A percentile compares a stretch with the other conserved stretches of the same genome.
Conservation (phyloP, 352 stramenopile species). For the Phytophthora rubi region DNA sequence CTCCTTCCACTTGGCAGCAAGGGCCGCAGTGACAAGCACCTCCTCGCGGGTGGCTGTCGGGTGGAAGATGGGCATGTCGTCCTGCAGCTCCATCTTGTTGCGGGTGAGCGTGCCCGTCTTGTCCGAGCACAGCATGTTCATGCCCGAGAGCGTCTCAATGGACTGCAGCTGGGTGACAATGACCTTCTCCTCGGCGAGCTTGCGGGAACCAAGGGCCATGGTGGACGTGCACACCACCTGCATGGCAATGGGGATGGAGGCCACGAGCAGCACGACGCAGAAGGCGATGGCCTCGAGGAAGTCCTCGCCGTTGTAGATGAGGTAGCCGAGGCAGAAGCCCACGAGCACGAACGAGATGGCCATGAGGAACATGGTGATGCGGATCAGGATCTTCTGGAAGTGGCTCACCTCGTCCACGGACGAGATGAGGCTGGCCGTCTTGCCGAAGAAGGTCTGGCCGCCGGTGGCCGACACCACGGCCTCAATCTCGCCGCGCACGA, state of each 20-base stretch:
- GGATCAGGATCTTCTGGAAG: constrained; percentile 93
- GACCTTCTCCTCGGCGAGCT: constrained; percentile 91
- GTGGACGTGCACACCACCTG: constrained; percentile 94
- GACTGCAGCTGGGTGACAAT: constrained; percentile 92
- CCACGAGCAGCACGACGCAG: constrained; percentile 90
- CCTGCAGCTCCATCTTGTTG: constrained; percentile 95
- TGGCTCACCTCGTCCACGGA: constrained; percentile 79
- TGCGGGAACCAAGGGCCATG: constrained; percentile 91
- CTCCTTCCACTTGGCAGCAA: constrained; percentile 96
- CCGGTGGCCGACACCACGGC: constrained; percentile 92
- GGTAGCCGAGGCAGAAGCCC: constrained; percentile 85
- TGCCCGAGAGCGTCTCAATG: constrained; percentile 93
- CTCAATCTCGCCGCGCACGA: constrained; percentile 92
- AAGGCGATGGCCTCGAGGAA: constrained; percentile 88
- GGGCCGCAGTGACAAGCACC: constrained; percentile 90
- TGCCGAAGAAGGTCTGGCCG: constrained; percentile 93
- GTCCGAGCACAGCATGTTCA: constrained; percentile 96
- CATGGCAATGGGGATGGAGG: constrained; percentile 94
- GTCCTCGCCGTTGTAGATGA: constrained; percentile 84
- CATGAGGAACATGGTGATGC: constrained; percentile 93
- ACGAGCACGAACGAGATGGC: constrained; percentile 88
- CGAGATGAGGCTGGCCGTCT: constrained; percentile 81
- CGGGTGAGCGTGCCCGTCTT: constrained; percentile 96
- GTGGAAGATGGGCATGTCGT: constrained; percentile 91
- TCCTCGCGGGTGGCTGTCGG: constrained; percentile 82